phyloP scores from a whole-genome alignment of 306 rosid genomes.

The Arachis hypogaea region DNA sequence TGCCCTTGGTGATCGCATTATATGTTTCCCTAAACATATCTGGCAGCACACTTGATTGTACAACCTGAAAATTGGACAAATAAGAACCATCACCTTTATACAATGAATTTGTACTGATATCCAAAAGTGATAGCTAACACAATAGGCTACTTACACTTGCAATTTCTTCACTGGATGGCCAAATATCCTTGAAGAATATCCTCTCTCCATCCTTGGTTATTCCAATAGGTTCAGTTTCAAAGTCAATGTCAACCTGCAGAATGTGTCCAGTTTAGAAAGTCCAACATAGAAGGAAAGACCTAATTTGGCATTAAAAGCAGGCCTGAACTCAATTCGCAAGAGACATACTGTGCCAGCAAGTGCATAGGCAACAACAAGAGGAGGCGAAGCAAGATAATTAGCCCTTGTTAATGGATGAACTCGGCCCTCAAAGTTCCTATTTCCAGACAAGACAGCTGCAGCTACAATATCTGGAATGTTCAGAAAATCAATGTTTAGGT shows the following conservation, averaged over 20 bases:
- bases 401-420: constrained; percentile 97
- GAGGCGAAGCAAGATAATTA: constrained; percentile 98
- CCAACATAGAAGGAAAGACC: constrained; percentile 39
- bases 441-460: constrained; percentile 96
- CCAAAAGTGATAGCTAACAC: constrained; percentile 31
- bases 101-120: constrained; percentile 25
- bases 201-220: constrained; percentile 73
- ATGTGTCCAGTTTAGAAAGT: constrained; percentile 39
- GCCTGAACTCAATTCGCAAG: constrained; percentile 35
- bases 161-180: constrained; percentile 93
- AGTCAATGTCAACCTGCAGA: constrained; percentile 89
- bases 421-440: constrained; percentile 97
- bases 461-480: constrained; percentile 78
- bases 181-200: constrained; percentile 80
- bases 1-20: constrained; percentile 91
- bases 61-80: constrained; percentile 64
- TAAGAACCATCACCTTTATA: constrained; percentile 27
- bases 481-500: constrained; percentile 34
- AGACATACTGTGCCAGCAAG: constrained; percentile 91
- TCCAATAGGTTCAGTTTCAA: constrained; percentile 79
- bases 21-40: constrained; percentile 91
- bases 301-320: constrained; percentile 20
- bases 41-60: constrained; percentile 90
- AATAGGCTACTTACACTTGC: constrained; percentile 58
- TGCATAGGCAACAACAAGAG: constrained; percentile 97